phyloP scores from a whole-genome alignment of 768 basidiomycete species.

The Kockovaella imperatae region DNA sequence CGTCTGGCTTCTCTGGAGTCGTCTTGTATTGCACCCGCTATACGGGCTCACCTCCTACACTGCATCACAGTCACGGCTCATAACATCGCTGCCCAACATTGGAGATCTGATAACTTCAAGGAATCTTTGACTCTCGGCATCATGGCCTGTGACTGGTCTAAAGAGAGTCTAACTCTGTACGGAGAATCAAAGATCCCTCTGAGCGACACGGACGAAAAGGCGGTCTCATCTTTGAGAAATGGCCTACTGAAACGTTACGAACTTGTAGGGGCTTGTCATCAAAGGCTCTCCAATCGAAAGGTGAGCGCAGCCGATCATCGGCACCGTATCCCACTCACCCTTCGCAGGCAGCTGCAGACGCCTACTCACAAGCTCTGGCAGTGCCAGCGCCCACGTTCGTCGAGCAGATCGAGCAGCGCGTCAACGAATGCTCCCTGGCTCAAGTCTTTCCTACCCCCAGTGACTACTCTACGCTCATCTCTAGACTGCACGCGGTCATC shows the following conservation, averaged over 20 bases:
- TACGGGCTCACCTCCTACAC: constrained; percentile 33
- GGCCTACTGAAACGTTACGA: constrained; percentile 70
- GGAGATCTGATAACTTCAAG: constrained; percentile 57
- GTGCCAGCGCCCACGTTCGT: not conserved
- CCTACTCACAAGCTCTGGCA: constrained; percentile 1
- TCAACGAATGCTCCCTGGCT: not conserved
- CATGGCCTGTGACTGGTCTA: constrained; percentile 56
- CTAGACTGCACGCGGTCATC: too few relatives aligned
- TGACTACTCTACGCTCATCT: too few relatives aligned
- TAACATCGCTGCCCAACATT: constrained; percentile 48
- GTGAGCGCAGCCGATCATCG: too few relatives aligned
- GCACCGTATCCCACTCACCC: too few relatives aligned
- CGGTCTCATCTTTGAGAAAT: constrained; percentile 47
- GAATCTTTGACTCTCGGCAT: constrained; percentile 62
- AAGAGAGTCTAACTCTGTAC: constrained; percentile 46
- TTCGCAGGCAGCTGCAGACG: constrained; percentile 18
- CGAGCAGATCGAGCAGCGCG: not conserved
- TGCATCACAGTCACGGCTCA: constrained; percentile 37
- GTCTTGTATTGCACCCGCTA: not conserved
- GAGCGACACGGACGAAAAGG: constrained; percentile 13
- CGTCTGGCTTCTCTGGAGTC: not conserved
- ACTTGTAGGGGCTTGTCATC: constrained; percentile 66
- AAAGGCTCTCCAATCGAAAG: constrained; percentile 68
- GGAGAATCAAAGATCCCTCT: constrained; percentile 18
- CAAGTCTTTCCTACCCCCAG: not conserved